Conservation (phyloP, 2,329 filamentous ascomycete species). For the Akanthomyces lecanii region DNA sequence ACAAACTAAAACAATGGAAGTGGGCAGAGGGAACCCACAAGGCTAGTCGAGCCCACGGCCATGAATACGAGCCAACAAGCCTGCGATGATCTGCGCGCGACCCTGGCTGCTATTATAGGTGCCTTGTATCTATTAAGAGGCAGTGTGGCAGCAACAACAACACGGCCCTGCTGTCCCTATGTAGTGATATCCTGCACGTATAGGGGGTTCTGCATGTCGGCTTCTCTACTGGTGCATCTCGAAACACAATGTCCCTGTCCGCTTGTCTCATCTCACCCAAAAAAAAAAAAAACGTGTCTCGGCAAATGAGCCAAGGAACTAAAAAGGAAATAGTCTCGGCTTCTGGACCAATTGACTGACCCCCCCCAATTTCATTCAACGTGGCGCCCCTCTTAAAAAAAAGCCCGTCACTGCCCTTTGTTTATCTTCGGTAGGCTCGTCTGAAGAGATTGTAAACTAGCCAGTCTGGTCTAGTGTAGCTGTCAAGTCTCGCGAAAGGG, state of each 20-base stretch:
- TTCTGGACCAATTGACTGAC: no score
- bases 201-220: no score
- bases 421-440: background rate
- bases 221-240: background rate
- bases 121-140: no score
- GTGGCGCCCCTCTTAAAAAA: no score
- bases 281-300: background rate
- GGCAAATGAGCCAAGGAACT: slow-evolving; percentile 8
- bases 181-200: no score
- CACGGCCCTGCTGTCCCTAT: background rate
- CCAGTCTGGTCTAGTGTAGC: background rate
- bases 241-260: background rate
- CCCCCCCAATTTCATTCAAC: background rate
- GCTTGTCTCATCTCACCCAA: background rate
- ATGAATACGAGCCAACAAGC: background rate
- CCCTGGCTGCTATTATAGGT: background rate
- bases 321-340: no score
- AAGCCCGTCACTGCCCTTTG: no score
- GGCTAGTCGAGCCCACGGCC: background rate
- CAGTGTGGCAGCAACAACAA: no score
- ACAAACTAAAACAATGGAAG: background rate
- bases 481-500: slow-evolving; percentile 6
- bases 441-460: background rate
- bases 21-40: background rate
- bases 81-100: background rate